Evolutionary conservation across 768 basidiomycete genomes (phyloP).

Genomic region (Flagelloscypha sp.): DNA sequence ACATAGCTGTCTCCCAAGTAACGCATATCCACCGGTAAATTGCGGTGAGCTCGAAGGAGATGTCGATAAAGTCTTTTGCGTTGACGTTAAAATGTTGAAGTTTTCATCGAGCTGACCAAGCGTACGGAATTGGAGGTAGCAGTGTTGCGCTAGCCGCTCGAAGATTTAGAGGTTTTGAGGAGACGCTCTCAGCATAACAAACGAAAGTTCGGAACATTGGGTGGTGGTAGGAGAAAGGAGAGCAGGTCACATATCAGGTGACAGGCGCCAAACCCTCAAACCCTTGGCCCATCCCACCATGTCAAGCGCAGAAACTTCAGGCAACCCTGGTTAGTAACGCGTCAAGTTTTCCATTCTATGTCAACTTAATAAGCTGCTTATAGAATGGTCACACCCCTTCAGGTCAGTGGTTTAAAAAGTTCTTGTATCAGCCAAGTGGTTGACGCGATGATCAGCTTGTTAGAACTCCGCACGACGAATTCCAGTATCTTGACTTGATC

Average conservation of each 20-base stretch:
- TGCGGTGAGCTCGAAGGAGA: constrained; percentile 71
- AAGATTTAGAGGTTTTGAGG: constrained; percentile 50
- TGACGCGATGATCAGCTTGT: no score
- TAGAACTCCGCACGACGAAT: constrained; percentile 92
- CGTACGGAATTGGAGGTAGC: constrained; percentile 79
- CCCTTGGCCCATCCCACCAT: no score
- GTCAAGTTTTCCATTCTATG: no score
- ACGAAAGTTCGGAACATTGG: constrained; percentile 35
- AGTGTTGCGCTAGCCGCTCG: constrained; percentile 58
- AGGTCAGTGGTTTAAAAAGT: no score
- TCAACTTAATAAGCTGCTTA: no score
- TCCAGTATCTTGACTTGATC: constrained; percentile 85
- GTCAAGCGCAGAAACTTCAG: no score
- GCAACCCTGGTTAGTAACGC: no score
- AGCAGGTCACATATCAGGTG: no score
- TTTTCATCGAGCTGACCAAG: constrained; percentile 8
- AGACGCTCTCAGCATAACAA: constrained; percentile 48
- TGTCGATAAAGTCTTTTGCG: constrained; percentile 70
- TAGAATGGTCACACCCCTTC: no score
- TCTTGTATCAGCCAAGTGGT: no score
- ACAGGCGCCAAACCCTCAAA: no score
- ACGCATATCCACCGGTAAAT: constrained; percentile 70
- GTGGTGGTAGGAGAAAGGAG: no score
- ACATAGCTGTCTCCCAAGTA: constrained; percentile 81
- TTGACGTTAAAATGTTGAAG: constrained; percentile 1